Evolutionary conservation across 257 asterid species (phyloP).

Genomic region (Vinca minor): DNA sequence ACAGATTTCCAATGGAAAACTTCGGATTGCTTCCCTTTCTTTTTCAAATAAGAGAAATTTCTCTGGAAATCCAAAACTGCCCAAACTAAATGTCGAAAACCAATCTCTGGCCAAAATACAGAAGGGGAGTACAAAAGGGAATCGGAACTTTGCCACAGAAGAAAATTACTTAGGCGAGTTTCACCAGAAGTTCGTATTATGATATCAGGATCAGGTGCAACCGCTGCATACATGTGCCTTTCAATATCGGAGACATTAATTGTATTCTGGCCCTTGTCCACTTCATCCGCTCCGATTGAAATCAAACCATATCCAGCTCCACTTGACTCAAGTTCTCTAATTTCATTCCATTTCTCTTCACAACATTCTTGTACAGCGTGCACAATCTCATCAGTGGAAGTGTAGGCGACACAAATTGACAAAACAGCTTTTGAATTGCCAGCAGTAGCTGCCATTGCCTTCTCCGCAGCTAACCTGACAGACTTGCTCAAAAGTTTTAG

Average conservation of each 20-base stretch:
- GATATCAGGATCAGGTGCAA: slow-evolving; percentile 63
- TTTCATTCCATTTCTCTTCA: slow-evolving; percentile 30
- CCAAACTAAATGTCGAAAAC: slow-evolving; percentile 53
- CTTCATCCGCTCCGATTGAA: slow-evolving; percentile 16
- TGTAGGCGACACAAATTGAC: slow-evolving; percentile 67
- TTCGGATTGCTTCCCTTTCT: slow-evolving; percentile 34
- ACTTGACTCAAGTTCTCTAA: slow-evolving; percentile 13
- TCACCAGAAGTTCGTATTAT: slow-evolving; percentile 72
- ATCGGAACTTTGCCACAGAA: slow-evolving; percentile 69
- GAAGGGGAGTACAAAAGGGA: slow-evolving; percentile 57
- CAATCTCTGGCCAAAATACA: slow-evolving; percentile 71
- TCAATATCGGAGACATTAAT: slow-evolving; percentile 43
- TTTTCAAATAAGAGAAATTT: slow-evolving; percentile 33
- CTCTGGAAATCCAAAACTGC: slow-evolving; percentile 60
- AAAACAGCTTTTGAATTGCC: slow-evolving; percentile 47
- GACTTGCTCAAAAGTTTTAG: slow-evolving; percentile 53
- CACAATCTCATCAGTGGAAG: slow-evolving; percentile 69
- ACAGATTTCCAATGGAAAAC: neutral
- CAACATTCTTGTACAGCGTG: slow-evolving; percentile 55
- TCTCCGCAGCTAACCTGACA: slow-evolving; percentile 52
- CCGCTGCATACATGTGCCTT: slow-evolving; percentile 58
- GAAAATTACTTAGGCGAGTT: slow-evolving; percentile 76
- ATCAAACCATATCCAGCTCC: slow-evolving; percentile 18
- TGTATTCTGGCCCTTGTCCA: slow-evolving; percentile 14
- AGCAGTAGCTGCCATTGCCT: slow-evolving; percentile 58